A percentile compares a stretch with the other conserved stretches of the same genome.
phyloP scores from a whole-genome alignment of 1,284 basidiomycete species.

The Marasmius sp. region DNA sequence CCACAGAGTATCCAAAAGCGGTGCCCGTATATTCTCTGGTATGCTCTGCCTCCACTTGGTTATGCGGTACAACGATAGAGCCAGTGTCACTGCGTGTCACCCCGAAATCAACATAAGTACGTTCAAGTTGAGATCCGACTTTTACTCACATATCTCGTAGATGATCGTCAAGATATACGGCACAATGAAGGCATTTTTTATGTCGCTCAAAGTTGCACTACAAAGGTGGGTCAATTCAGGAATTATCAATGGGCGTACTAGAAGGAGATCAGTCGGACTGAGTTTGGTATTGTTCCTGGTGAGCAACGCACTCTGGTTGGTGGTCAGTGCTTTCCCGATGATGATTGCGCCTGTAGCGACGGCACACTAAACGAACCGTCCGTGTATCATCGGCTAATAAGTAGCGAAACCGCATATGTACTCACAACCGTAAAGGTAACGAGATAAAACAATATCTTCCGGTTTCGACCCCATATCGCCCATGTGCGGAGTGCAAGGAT shows the following conservation, averaged over 20 bases:
- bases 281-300: no score
- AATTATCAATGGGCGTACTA: constrained; percentile 5
- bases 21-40: constrained; percentile 14
- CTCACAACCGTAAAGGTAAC: constrained; percentile 12
- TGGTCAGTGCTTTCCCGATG: constrained; percentile 6
- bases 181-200: constrained; percentile 5
- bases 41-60: constrained; percentile 16
- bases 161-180: constrained; percentile 11
- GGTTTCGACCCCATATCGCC: constrained; percentile 17
- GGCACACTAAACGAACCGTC: constrained; percentile 2
- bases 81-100: constrained; percentile 18
- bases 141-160: constrained; percentile 7
- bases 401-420: background rate
- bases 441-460: constrained; percentile 10
- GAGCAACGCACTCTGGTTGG: constrained; percentile 4
- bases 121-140: background rate
- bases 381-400: background rate
- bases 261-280: background rate
- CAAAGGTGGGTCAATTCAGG: constrained; percentile 6
- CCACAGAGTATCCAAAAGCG: constrained; percentile 21
- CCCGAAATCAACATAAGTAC: background rate
- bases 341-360: constrained; percentile 10
- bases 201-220: constrained; percentile 5
- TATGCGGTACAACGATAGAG: constrained; percentile 17
- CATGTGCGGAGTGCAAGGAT: constrained; percentile 18